A percentile compares a stretch with the other conserved stretches of the same genome.
Conservation (phyloP, 306 rosid species). For the Casuarina equisetifolia region DNA sequence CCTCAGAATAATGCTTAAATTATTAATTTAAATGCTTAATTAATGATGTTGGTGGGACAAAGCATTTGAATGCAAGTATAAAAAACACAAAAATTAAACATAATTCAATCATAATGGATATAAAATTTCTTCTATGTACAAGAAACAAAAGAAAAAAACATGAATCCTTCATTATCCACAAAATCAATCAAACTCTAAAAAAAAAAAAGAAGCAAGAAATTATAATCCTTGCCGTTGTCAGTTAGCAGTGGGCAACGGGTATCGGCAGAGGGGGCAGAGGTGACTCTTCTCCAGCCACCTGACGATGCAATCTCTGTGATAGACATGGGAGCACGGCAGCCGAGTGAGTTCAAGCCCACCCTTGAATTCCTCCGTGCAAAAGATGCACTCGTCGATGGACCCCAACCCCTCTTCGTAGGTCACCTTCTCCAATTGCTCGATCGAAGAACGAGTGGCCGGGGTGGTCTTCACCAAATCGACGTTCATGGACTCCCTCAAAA, state of each 20-base stretch:
- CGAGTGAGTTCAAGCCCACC: background rate
- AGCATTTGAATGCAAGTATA: too few relatives aligned
- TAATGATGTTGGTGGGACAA: too few relatives aligned
- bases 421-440: background rate
- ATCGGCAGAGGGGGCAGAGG: background rate
- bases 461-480: background rate
- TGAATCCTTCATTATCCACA: too few relatives aligned
- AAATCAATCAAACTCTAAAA: too few relatives aligned
- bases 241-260: background rate
- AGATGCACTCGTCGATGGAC: background rate
- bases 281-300: background rate
- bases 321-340: background rate
- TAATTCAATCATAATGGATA: too few relatives aligned
- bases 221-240: background rate
- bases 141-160: too few relatives aligned
- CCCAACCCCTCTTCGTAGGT: background rate
- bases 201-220: too few relatives aligned
- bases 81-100: too few relatives aligned
- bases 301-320: background rate
- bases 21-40: too few relatives aligned
- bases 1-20: too few relatives aligned
- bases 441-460: background rate
- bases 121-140: too few relatives aligned
- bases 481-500: background rate
- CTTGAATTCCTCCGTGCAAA: background rate